Evolutionary conservation across 192 early-diverging fungal genomes (phyloP), one percentile per base, ranked within the genome.

Genomic region (Coemansia sp.): DNA sequence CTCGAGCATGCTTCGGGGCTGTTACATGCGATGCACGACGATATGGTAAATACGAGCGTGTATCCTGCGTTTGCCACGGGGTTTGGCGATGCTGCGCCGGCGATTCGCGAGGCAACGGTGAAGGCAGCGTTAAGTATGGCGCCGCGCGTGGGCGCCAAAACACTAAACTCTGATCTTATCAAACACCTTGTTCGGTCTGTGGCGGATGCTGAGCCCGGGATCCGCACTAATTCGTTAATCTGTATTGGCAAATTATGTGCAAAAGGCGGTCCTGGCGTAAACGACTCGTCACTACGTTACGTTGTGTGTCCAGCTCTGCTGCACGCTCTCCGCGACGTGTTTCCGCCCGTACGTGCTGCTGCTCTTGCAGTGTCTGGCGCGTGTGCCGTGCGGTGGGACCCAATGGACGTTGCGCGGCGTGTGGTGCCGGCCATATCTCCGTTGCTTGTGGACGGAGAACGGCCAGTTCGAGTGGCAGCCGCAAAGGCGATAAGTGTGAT

Each of bases 221-320:
- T 98, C 66, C 84, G 97, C 25, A 96, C 97, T 7, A 98, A 98
- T 71, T 90, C 95, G 15, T 91, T 94, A 14, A 92, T 98, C 40
- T 97, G 94, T 65, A 71, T 98, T 14, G 94, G 93, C n/a, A 97
- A 97, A 71, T 85, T 97, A 38, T 87, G 88, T 53, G 87, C 88
- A 12, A 65, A 92, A 17, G 66, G 66, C 38, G 49, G 65, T 36
- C 69, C 36, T 5, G 72, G 72, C 49, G 72, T 98, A 31, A 91
- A 68, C 60, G 90, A 92, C 15, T 54, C 78, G 15, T 94, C 92
- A 5, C 85, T 88, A 15, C 88, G 87, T 48, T 89, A 91, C 64
- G 85, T 95, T 9, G 74, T 98, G 2, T 85, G 89, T 2, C 89
- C 93, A 6, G 93, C 94, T 6, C 91, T 97, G 51, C 76, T 89